Evolutionary conservation across 2,329 filamentous ascomycete species (phyloP), one percentile per base, ranked within the genome.

Genomic region (Colletotrichum lindemuthianum): DNA sequence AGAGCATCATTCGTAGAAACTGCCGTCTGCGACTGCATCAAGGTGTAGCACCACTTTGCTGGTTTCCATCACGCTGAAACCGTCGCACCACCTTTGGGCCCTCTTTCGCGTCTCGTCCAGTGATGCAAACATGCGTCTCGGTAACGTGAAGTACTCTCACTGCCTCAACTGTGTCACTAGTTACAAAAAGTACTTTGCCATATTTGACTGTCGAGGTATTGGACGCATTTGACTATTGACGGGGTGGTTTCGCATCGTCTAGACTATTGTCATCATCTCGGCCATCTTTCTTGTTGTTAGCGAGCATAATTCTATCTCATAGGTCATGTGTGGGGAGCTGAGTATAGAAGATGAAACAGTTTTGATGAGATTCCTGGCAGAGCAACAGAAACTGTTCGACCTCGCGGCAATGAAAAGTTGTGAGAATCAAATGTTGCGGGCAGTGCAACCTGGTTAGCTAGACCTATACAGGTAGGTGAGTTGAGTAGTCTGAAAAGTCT

Each of bases 121-220:
- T 80, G 13, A 81, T 70, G 67, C 75, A 83, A n/a, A 82, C 69
- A 34, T 72, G 76, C 4, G 80, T 80, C 7, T 82, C 81, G 0
- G 82, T 80, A 5, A 74, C 69, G 54, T 73, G 66, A 4, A 85
- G 72, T 2, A 81, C 81, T 10, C 75, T 73, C 4, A 73, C 78
- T 2, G 78, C 81, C 60, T 82, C 77, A 24, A 78, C 65, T 6
- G 75, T 75, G n/a, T 69, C 70, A 7, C 81, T 81, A 1, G 80
- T 82, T 50, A 83, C 74, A 12, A 82, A 63, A 8, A 77, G 70
- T n/a, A 77, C 74, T 56, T 78, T 79, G 49, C 71, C 75, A 6
- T 3, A 58, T 44, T 37, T 56, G 51, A 12, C 43, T 59, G 11
- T 55, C 32, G 1, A 66, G 44, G 16, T 12, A 32, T 34, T 66